Percentiles rank a stretch among this genome's conserved stretches.
Evolutionary conservation across 257 asterid genomes (phyloP).

Genomic region (Nicotiana knightiana): DNA sequence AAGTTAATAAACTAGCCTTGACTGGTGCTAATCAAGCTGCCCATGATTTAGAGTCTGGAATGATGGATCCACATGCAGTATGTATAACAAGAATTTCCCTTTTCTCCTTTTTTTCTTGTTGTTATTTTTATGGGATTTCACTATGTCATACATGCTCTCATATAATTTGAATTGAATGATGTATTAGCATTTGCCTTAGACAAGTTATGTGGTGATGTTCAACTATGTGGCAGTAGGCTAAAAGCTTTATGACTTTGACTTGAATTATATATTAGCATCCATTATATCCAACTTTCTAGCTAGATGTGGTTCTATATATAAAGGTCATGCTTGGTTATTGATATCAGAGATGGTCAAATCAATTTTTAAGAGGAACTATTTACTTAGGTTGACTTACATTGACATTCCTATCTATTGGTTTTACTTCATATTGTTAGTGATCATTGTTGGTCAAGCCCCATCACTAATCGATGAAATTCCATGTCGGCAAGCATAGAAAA

Average conservation of each 20-base stretch:
- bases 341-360: background rate
- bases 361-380: background rate
- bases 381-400: background rate
- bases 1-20: slow-evolving; percentile 58
- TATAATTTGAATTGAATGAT: background rate
- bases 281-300: background rate
- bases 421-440: background rate
- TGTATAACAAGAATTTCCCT: slow-evolving; percentile 11
- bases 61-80: slow-evolving; percentile 57
- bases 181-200: background rate
- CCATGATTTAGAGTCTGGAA: slow-evolving; percentile 71
- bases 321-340: background rate
- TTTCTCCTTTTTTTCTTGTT: background rate
- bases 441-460: background rate
- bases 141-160: background rate
- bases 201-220: background rate
- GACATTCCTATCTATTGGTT: background rate
- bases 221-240: background rate
- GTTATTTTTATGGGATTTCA: background rate
- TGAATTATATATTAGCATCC: background rate
- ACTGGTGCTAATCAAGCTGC: slow-evolving; percentile 43
- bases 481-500: background rate
- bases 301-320: background rate
- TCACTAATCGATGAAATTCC: background rate
- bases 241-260: background rate